These are phyloP conservation scores for Amoebophrya sp. DNA, from an alignment of 169 alveolate species.

Conservation along the genomic window DNA sequence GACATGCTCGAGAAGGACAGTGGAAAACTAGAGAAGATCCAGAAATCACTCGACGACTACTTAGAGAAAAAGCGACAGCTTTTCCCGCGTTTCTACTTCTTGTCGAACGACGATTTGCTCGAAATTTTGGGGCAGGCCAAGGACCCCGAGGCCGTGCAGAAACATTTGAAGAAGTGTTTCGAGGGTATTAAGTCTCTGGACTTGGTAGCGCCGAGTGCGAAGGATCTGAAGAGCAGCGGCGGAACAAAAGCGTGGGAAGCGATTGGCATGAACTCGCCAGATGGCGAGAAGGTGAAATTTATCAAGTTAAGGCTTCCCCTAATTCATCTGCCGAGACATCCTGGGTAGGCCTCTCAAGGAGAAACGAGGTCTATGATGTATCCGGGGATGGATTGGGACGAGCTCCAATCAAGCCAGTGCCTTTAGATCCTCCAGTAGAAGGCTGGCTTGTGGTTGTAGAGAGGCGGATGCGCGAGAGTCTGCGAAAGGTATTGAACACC, in stretches of 20 bases:
- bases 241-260: conserved; percentile 57
- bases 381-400: not conserved
- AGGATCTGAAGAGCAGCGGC: conserved; percentile 30
- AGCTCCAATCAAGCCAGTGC: conserved; percentile 40
- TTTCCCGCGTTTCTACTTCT: conserved; percentile 90
- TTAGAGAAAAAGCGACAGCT: conserved; percentile 78
- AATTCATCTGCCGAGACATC: not conserved
- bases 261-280: conserved; percentile 67
- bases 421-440: conserved; percentile 56
- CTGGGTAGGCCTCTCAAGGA: not conserved
- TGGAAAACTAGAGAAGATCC: conserved; percentile 70
- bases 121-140: conserved; percentile 85
- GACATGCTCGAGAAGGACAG: conserved; percentile 40
- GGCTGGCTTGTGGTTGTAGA: conserved; percentile 55
- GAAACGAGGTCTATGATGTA: not conserved
- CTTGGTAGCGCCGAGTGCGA: conserved; percentile 54
- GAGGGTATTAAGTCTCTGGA: conserved; percentile 76
- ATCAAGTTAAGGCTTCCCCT: conserved; percentile 18
- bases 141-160: conserved; percentile 78
- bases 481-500: conserved; percentile 54
- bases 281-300: conserved; percentile 68
- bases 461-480: conserved; percentile 53
- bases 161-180: conserved; percentile 84
- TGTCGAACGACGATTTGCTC: conserved; percentile 86
- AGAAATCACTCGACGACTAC: conserved; percentile 82